Conservation (phyloP, 169 alveolate species). For the Eimeria tenella region DNA sequence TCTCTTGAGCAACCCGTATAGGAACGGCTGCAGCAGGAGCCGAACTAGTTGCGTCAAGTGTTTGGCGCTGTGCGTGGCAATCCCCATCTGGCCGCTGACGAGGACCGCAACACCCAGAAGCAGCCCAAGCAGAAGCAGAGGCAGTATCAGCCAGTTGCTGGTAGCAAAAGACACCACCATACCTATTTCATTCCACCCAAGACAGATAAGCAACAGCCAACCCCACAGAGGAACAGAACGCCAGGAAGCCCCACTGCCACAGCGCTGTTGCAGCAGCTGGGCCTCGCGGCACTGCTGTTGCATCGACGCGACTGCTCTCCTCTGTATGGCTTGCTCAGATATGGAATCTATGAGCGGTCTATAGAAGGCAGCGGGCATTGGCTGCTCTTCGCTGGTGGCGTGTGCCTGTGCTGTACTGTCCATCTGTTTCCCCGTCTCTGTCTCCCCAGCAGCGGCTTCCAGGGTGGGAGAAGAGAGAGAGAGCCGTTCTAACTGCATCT, state of each 20-base stretch:
- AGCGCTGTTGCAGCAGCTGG: conserved; percentile 69
- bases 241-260: conserved; percentile 62
- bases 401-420: background rate
- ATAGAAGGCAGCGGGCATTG: conserved; percentile 43
- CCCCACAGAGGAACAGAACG: conserved; percentile 73
- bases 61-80: background rate
- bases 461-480: conserved; percentile 20
- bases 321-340: conserved; percentile 24
- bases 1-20: conserved; percentile 11
- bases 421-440: background rate
- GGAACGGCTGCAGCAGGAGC: conserved; percentile 65
- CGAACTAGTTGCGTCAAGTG: conserved; percentile 42
- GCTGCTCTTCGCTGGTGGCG: background rate
- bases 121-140: conserved; percentile 45
- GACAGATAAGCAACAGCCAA: conserved; percentile 56
- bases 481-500: conserved; percentile 55
- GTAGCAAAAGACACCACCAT: conserved; percentile 8
- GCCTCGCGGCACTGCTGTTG: conserved; percentile 76
- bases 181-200: conserved; percentile 68
- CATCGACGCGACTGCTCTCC: conserved; percentile 40
- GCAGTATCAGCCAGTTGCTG: conserved; percentile 41
- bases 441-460: background rate
- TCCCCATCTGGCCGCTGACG: conserved; percentile 10
- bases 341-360: conserved; percentile 34
- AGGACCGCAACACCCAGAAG: conserved; percentile 25